Evolutionary conservation across 2,329 filamentous ascomycete species (phyloP).

Genomic region (Trichoderma pleuroti): DNA sequence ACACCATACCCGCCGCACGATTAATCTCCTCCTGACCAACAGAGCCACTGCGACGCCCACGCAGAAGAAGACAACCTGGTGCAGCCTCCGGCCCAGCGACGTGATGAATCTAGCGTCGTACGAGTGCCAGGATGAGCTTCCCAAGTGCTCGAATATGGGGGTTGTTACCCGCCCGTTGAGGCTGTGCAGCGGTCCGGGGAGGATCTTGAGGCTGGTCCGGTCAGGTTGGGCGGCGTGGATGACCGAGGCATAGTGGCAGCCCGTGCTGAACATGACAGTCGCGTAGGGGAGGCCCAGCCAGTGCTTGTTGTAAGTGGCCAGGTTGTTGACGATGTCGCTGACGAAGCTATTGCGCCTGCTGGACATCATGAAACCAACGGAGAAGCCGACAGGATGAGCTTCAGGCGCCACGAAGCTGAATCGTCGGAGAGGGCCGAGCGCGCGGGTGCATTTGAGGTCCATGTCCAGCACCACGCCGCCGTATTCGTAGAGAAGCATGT

Average conservation of each 20-base stretch:
- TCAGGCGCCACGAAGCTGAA: conserved; percentile 41
- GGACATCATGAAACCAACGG: conserved; percentile 42
- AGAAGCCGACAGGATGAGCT: conserved; percentile 39
- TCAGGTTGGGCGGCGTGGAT: conserved; percentile 37
- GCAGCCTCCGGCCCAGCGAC: conserved; percentile 19
- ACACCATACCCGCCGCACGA: conserved; percentile 22
- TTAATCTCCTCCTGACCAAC: conserved; percentile 21
- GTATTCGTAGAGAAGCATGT: conserved; percentile 41
- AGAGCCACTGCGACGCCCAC: conserved; percentile 24
- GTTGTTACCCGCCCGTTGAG: conserved; percentile 39
- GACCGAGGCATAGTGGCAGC: conserved; percentile 41
- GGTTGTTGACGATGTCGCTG: conserved; percentile 32
- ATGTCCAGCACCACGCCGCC: conserved; percentile 29
- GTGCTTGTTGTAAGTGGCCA: conserved; percentile 35
- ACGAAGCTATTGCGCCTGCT: conserved; percentile 34
- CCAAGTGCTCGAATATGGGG: conserved; percentile 40
- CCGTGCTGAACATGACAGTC: conserved; percentile 43
- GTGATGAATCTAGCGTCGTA: conserved; percentile 32
- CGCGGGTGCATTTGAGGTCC: conserved; percentile 36
- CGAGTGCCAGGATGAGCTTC: conserved; percentile 42
- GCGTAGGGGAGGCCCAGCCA: conserved; percentile 40
- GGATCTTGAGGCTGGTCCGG: conserved; percentile 34
- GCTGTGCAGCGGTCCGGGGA: conserved; percentile 37
- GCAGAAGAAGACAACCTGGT: conserved; percentile 23
- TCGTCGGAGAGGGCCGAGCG: conserved; percentile 37